Conservation (phyloP, 768 basidiomycete species). For the Russula emetica region DNA sequence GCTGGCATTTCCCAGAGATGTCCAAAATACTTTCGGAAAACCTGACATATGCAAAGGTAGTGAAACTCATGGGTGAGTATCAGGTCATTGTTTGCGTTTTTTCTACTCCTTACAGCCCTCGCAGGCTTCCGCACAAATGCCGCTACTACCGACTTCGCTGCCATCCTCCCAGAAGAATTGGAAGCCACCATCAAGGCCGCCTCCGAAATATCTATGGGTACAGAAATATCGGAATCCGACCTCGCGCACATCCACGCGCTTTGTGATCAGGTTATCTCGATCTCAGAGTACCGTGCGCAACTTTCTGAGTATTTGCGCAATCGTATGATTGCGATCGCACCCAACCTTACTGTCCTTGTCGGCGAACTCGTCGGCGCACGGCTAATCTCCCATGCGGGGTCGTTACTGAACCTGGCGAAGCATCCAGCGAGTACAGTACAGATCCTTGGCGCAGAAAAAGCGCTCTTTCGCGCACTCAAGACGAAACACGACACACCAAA, state of each 20-base stretch:
- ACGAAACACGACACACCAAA: constrained; percentile 96
- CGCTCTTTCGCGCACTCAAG: constrained; percentile 70
- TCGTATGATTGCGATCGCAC: constrained; percentile 97
- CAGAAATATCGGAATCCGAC: constrained; percentile 96
- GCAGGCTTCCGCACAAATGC: constrained; percentile 94
- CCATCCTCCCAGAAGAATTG: constrained; percentile 94
- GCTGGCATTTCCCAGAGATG: constrained; percentile 99
- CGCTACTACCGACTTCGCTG: constrained; percentile 74
- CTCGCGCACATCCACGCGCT: constrained; percentile 95
- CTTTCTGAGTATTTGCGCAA: constrained; percentile 95
- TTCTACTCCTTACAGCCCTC: background rate
- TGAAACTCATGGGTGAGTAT: constrained; percentile 94
- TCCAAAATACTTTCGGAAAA: constrained; percentile 98
- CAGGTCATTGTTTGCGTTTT: constrained; percentile 28
- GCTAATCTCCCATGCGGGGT: constrained; percentile 71
- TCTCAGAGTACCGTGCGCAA: constrained; percentile 90
- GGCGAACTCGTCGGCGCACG: constrained; percentile 75
- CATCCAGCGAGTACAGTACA: constrained; percentile 77
- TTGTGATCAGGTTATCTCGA: constrained; percentile 97
- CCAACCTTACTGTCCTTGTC: constrained; percentile 85
- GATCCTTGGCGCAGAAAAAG: constrained; percentile 74
- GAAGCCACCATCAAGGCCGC: constrained; percentile 93
- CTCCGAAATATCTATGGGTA: constrained; percentile 98
- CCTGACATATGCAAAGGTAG: constrained; percentile 91
- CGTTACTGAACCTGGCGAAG: constrained; percentile 64